Base-by-base conservation (phyloP, 1,284 basidiomycete genomes). In the Amylostereum chailletii region DNA sequence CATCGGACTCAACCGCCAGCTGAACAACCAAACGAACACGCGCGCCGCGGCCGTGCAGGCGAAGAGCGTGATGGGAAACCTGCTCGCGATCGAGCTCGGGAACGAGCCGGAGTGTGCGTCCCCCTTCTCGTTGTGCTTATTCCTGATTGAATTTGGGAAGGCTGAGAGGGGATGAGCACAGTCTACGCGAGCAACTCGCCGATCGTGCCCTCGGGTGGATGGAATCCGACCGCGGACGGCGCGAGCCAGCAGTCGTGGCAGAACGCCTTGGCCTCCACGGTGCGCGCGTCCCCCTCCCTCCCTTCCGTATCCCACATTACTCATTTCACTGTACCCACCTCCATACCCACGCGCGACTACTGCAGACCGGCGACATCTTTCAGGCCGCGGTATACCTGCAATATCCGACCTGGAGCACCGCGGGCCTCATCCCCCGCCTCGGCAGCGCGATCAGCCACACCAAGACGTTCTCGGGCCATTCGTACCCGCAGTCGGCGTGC, bases 401-500 rank as follows among this genome's bases (percentile, higher is more conserved):
- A 32, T 58, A 57, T 36, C 62, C 61, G 2, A 53, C 57, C 1
- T 73, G 69, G 70, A 66, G 61, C 46, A 67, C 67, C 19, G 54
- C 60, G 29, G 64, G 64, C 9, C 58, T 71, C 3, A 62, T 70
- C 4, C 61, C 68, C 4, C 55, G 60, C 43, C 63, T 70, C 33
- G 66, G 66, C 3, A 60, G 61, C 38, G 65, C 66, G 3, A 55
- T 68, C 38, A 55, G 54, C 29, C 61, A 63, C 40, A 62, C 70
- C 47, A 68, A 67, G 52, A 66, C 65, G 27, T 66, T 71, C 52
- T 69, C 68, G 2, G 60, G 68, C 7, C 71, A 74, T 54, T 70
- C 69, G 2, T 72, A 72, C 52, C 71, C 71, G 3, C 71, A 74
- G 55, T 71, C 69, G 9, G 70, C 70, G 3, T 72, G 71, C 53